These are phyloP conservation scores for Nigrograna mackinnonii DNA, from an alignment of 2,329 filamentous ascomycete genomes.

Conservation along the genomic window DNA sequence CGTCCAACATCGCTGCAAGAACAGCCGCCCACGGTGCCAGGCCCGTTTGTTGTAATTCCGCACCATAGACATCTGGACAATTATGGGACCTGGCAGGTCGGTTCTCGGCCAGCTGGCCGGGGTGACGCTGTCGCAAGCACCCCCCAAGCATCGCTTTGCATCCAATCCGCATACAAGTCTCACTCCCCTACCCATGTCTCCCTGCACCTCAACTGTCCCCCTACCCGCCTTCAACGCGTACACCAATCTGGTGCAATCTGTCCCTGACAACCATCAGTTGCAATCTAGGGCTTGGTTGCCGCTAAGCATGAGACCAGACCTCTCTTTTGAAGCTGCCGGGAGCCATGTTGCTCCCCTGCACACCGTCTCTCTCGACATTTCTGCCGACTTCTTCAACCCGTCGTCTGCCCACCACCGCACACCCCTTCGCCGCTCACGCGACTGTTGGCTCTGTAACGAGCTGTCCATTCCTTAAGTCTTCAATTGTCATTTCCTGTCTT, in stretches of 20 bases:
- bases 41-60: slow-evolving; percentile 16
- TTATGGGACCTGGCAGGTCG: too few species aligned
- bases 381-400: slow-evolving; percentile 19
- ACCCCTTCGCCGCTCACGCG: slow-evolving; percentile 21
- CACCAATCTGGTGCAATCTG: slow-evolving; percentile 37
- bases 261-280: slow-evolving; percentile 32
- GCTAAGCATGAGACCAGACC: slow-evolving; percentile 24
- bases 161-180: slow-evolving; percentile 27
- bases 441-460: slow-evolving; percentile 39
- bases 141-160: slow-evolving; percentile 6
- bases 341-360: slow-evolving; percentile 24
- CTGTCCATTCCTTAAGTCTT: slow-evolving; percentile 43
- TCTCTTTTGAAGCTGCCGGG: slow-evolving; percentile 23
- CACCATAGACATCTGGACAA: too few species aligned
- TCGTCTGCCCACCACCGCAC: slow-evolving; percentile 16
- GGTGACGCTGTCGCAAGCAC: slow-evolving; percentile 26
- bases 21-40: slow-evolving; percentile 22
- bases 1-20: slow-evolving; percentile 19
- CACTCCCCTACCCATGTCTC: slow-evolving; percentile 10
- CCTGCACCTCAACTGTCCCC: slow-evolving; percentile 18
- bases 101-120: slow-evolving; percentile 23
- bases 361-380: slow-evolving; percentile 23
- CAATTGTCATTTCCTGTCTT: not conserved
- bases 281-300: slow-evolving; percentile 25
- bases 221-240: slow-evolving; percentile 21